Percentiles rank a stretch among this genome's conserved stretches.
phyloP scores from a whole-genome alignment of 2,329 filamentous ascomycete genomes.

The Xylaria sp. region DNA sequence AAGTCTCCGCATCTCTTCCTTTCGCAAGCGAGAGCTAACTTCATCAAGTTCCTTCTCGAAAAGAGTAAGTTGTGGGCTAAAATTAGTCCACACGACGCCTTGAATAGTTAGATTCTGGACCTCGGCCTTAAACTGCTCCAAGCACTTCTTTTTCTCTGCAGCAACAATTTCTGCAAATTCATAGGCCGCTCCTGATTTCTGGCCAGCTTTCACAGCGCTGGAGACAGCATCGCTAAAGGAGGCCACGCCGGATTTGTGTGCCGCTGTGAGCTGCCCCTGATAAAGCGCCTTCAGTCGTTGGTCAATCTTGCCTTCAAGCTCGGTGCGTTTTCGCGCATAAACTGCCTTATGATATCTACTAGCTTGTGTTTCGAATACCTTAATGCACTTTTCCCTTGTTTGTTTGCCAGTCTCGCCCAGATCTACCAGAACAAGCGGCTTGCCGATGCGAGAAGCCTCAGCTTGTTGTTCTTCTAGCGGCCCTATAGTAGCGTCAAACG shows the following conservation, averaged over 20 bases:
- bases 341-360: slow-evolving; percentile 97
- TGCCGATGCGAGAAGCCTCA: slow-evolving; percentile 78
- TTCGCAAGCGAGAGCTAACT: slow-evolving; percentile 83
- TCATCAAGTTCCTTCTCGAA: slow-evolving; percentile 93
- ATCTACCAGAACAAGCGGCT: slow-evolving; percentile 76
- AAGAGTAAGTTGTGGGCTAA: slow-evolving; percentile 79
- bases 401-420: slow-evolving; percentile 79
- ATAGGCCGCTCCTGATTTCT: slow-evolving; percentile 90
- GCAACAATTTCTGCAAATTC: slow-evolving; percentile 96
- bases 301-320: slow-evolving; percentile 89
- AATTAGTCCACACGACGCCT: slow-evolving; percentile 88
- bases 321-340: slow-evolving; percentile 84
- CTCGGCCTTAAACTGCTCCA: slow-evolving; percentile 80
- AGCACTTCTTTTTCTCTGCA: slow-evolving; percentile 79
- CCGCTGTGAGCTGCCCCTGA: slow-evolving; percentile 85
- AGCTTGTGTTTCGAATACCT: slow-evolving; percentile 89
- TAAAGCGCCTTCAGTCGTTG: slow-evolving; percentile 88
- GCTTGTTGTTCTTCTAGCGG: slow-evolving; percentile 90
- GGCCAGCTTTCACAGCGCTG: slow-evolving; percentile 87
- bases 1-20: slow-evolving; percentile 95
- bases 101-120: slow-evolving; percentile 80
- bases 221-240: slow-evolving; percentile 89
- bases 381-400: slow-evolving; percentile 78
- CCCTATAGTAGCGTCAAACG: slow-evolving; percentile 82
- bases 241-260: slow-evolving; percentile 86